Percentiles rank a stretch among this genome's conserved stretches.
phyloP scores from a whole-genome alignment of 495 filamentous ascomycete genomes.

The Penicillium psychrofluorescens region DNA sequence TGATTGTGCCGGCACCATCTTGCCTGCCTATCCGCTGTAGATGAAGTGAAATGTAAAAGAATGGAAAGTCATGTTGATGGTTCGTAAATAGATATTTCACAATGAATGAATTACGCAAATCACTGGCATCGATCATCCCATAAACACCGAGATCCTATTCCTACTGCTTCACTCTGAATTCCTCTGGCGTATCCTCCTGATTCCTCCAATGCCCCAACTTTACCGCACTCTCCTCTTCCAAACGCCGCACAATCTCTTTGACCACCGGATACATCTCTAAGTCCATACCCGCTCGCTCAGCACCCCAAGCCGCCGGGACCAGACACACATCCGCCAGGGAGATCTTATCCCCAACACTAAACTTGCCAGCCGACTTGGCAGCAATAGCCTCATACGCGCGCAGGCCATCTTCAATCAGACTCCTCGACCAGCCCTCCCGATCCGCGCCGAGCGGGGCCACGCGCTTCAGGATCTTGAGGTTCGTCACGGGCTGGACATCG shows the following conservation, averaged over 20 bases:
- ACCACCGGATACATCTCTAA: constrained; percentile 31
- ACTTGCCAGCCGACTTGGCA: constrained; percentile 27
- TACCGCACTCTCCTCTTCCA: constrained; percentile 32
- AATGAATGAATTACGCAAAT: no score
- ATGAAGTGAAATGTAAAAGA: background rate
- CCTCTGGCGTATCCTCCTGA: constrained; percentile 42
- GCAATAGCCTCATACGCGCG: constrained; percentile 38
- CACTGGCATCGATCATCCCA: background rate
- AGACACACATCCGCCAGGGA: constrained; percentile 47
- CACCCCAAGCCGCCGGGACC: constrained; percentile 43
- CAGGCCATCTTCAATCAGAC: constrained; percentile 36
- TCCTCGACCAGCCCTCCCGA: constrained; percentile 27
- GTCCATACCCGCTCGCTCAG: constrained; percentile 42
- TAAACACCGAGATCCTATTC: no score
- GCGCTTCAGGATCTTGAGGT: constrained; percentile 35
- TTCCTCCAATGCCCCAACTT: constrained; percentile 36
- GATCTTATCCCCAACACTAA: constrained; percentile 43
- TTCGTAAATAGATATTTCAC: background rate
- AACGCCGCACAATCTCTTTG: constrained; percentile 24
- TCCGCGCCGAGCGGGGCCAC: constrained; percentile 34
- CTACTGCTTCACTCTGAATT: constrained; percentile 24
- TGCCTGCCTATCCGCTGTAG: constrained; percentile 30
- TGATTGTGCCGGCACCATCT: constrained; percentile 54
- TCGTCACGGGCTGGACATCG: constrained; percentile 46
- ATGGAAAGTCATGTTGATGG: background rate